Base-by-base conservation (phyloP, 352 stramenopile genomes). In the Phytophthora sp. region DNA sequence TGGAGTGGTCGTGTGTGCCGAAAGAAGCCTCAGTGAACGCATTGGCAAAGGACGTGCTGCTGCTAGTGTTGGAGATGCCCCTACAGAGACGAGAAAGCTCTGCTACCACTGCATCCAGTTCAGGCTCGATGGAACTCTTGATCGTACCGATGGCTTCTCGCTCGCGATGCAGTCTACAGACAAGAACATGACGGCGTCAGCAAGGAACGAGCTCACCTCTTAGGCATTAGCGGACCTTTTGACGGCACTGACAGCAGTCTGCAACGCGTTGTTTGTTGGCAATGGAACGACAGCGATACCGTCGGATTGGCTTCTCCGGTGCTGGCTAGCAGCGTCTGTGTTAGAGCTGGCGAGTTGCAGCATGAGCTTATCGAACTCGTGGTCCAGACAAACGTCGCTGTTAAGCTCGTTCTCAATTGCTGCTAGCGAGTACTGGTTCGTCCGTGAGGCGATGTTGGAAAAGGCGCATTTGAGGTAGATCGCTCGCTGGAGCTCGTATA, bases 401-500 rank as follows among this genome's bases (percentile, higher is more conserved):
- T 71, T 87, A 8, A 93, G 71, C 49, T 93, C 80, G n/a, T 80
- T 76, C 58, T 91, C 82, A 49, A 93, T 90, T 7, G 82, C 76
- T 24, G 78, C 62, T 13, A 90, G 61, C 29, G 84, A 90, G 57
- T 87, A 90, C 63, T 92, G 84, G 51, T 90, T 92, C 11, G 80
- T 81, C 20, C 53, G 36, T 30, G 76, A 86, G 5, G 76, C 62
- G 35, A 90, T 86, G 53, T 79, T 85, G 35, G 74, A 63, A 57
- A 92, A 92, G 21, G 80, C 78, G 24, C 69, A 61, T 67, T 93
- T 90, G 21, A 91, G 74, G 58, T 91, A 95, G 42, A 93, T 84
- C 26, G 88, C 67, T 57, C 76, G 71, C 47, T 93, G 78, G 9
- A 95, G 77, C 39, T 90, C 82, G 8, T 80, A 71, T n/a, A 93